Conservation (phyloP, 768 basidiomycete species). For the Roridomyces roridus region DNA sequence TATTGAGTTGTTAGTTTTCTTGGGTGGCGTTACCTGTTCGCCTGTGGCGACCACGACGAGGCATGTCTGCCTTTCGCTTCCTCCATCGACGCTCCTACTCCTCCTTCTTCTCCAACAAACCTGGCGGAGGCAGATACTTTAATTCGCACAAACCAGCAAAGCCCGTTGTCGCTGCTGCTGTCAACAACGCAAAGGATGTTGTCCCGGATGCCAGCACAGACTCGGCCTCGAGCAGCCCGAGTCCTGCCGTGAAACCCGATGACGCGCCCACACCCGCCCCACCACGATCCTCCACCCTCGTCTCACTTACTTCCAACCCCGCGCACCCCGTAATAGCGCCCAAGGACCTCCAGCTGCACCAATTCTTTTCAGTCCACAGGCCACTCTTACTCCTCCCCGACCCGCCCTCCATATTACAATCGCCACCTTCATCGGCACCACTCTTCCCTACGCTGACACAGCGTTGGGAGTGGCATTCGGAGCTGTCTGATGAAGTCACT, state of each 20-base stretch:
- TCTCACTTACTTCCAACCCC: conserved; percentile 18
- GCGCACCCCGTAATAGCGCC: conserved; percentile 64
- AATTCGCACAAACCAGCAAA: conserved; percentile 75
- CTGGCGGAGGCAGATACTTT: conserved; percentile 77
- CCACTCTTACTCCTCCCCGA: conserved; percentile 75
- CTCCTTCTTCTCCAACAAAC: conserved; percentile 75
- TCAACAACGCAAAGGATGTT: conserved; percentile 34
- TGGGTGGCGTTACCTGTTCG: background rate
- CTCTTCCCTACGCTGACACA: conserved; percentile 29
- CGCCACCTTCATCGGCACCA: conserved; percentile 34
- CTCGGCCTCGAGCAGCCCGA: background rate
- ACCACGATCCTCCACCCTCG: conserved; percentile 15
- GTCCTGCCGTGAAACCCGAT: background rate
- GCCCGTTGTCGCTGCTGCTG: conserved; percentile 41
- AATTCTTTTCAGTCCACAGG: conserved; percentile 84
- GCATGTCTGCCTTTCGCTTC: conserved; percentile 62
- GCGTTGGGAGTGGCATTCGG: conserved; percentile 30
- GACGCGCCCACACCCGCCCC: conserved; percentile 14
- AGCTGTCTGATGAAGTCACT: conserved; percentile 18
- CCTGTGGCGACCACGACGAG: background rate
- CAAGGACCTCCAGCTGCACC: conserved; percentile 80
- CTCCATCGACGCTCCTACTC: conserved; percentile 69
- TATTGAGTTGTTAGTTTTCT: background rate
- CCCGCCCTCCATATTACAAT: conserved; percentile 58
- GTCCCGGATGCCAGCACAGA: conserved; percentile 21